Conservation (phyloP, 2,329 filamentous ascomycete genomes). For the Monosporascus ibericus region DNA sequence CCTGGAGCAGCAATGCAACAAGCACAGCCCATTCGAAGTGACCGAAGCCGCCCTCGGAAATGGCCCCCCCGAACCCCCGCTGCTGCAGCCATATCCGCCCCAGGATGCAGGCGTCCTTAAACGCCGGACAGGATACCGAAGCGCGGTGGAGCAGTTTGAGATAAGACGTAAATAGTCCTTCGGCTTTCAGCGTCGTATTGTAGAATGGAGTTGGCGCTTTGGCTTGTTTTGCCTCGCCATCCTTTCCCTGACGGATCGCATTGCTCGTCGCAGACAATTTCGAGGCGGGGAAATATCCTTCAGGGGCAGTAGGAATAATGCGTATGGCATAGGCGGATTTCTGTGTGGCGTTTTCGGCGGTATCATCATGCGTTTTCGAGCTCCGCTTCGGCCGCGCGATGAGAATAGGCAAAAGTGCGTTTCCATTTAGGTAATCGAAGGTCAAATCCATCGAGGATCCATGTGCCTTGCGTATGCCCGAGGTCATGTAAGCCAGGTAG, state of each 20-base stretch:
- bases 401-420: slow-evolving; percentile 68
- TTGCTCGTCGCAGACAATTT: slow-evolving; percentile 68
- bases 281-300: slow-evolving; percentile 60
- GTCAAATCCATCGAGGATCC: slow-evolving; percentile 48
- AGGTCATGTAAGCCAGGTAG: slow-evolving; percentile 77
- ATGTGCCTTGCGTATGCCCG: slow-evolving; percentile 56
- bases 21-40: slow-evolving; percentile 86
- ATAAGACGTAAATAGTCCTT: slow-evolving; percentile 67
- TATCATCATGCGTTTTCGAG: slow-evolving; percentile 20
- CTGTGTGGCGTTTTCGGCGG: slow-evolving; percentile 10
- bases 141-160: slow-evolving; percentile 68
- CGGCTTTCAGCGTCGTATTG: slow-evolving; percentile 77
- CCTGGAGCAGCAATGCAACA: slow-evolving; percentile 72
- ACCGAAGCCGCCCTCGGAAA: slow-evolving; percentile 80
- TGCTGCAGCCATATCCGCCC: slow-evolving; percentile 87
- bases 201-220: slow-evolving; percentile 69
- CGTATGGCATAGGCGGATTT: slow-evolving; percentile 54
- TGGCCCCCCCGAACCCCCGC: slow-evolving; percentile 65
- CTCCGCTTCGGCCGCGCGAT: slow-evolving; percentile 31
- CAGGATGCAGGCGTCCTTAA: slow-evolving; percentile 77
- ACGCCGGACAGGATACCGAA: slow-evolving; percentile 63
- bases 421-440: slow-evolving; percentile 66
- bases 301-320: slow-evolving; percentile 69
- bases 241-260: slow-evolving; percentile 55
- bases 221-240: slow-evolving; percentile 36